Evolutionary conservation across 768 basidiomycete genomes (phyloP).

Genomic region (Serendipita sp.): DNA sequence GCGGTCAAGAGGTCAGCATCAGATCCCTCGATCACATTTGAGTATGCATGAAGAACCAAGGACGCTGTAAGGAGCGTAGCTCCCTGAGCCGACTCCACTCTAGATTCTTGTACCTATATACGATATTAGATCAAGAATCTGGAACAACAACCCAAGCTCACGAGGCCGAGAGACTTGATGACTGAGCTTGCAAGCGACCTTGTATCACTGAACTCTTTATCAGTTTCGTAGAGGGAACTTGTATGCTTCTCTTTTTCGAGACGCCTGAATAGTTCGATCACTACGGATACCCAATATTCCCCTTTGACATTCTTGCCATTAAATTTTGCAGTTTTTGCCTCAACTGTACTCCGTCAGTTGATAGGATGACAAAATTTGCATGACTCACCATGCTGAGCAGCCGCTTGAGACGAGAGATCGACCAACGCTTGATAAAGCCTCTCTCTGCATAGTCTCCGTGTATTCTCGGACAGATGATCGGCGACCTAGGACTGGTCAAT

Average conservation of each 20-base stretch:
- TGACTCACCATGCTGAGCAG: background rate
- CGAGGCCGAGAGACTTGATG: constrained; percentile 18
- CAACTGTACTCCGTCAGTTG: background rate
- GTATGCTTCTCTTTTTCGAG: background rate
- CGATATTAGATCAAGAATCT: constrained; percentile 20
- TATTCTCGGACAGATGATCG: background rate
- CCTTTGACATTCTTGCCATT: background rate
- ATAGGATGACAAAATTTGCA: background rate
- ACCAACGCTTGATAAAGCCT: background rate
- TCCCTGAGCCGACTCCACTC: constrained; percentile 32
- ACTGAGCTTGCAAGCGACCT: constrained; percentile 28
- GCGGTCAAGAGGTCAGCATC: background rate
- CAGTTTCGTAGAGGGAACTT: constrained; percentile 30
- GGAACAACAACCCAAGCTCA: constrained; percentile 9
- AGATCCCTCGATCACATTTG: constrained; percentile 37
- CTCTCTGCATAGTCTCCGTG: background rate
- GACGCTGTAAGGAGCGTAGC: constrained; percentile 56
- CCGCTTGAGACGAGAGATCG: background rate
- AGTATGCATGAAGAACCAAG: constrained; percentile 56
- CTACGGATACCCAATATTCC: background rate
- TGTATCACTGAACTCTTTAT: constrained; percentile 38
- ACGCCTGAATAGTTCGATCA: background rate
- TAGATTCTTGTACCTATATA: constrained; percentile 22
- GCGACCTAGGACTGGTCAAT: background rate
- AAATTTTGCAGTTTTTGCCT: background rate